Conservation (phyloP, 73 alveolate genomes). For the Uronychia binucleata region DNA sequence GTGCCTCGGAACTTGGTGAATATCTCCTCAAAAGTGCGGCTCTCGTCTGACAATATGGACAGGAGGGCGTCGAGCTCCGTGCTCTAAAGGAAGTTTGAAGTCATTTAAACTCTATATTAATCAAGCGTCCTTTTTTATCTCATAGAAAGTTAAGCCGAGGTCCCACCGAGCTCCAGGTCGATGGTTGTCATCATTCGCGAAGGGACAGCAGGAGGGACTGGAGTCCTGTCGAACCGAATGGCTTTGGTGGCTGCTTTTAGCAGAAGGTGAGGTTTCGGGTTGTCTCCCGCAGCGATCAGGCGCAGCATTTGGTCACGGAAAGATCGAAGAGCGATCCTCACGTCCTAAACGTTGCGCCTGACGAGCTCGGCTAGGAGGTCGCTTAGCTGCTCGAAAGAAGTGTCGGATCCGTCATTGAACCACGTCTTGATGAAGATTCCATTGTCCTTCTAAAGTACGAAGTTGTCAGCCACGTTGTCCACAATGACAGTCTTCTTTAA, state of each 20-base stretch:
- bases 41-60: neutral
- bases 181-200: neutral
- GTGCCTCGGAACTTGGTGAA: neutral
- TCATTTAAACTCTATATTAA: neutral
- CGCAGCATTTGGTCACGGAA: slow-evolving; percentile 53
- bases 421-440: slow-evolving; percentile 95
- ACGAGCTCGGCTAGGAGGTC: slow-evolving; percentile 37
- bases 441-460: slow-evolving; percentile 90
- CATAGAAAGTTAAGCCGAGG: neutral
- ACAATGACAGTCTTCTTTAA: slow-evolving; percentile 83
- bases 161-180: neutral
- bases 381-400: slow-evolving; percentile 51
- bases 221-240: neutral
- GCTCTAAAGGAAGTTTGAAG: neutral
- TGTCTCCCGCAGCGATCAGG: slow-evolving; percentile 39
- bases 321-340: slow-evolving; percentile 35
- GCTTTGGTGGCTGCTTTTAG: neutral
- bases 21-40: neutral
- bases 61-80: neutral
- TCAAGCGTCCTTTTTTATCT: neutral
- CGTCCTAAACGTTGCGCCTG: slow-evolving; percentile 30
- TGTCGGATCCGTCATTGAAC: slow-evolving; percentile 92
- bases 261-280: slow-evolving; percentile 16
- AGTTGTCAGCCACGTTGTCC: slow-evolving; percentile 95
- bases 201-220: neutral